Base-by-base conservation (phyloP, 83 land plant species). In the Diphasiastrum complanatum region DNA sequence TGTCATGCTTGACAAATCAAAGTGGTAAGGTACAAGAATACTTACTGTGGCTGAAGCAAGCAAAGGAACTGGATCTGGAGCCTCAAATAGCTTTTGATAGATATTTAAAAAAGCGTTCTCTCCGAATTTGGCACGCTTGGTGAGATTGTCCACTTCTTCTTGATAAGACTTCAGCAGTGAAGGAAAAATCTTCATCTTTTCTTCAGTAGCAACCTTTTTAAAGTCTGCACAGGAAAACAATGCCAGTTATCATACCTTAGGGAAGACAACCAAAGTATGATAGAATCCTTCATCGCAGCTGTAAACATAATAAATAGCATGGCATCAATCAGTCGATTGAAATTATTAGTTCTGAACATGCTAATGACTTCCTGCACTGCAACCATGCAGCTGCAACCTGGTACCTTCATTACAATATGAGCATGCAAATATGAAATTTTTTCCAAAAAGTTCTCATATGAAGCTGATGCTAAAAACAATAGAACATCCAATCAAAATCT, bases 91-190 rank as follows among this genome's bases (percentile, higher is more conserved):
- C 65, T 89, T 89, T 58, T 93, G 99, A 43, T 93, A 93, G 63
- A 93, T 88, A 63, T 82, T 89, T 36, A 89, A 78, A 72, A 93
- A 93, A 22, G 99, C 87, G 83, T 89, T 93, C 68, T 93, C 99
- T 41, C 96, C 96, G 85, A 81, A 93, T 61, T 93, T 93, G 40
- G 99, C 99, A 70, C 99, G 76, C 74, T 93, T 93, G 14, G 99
- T 93, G 31, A 93, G 82, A 71, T 93, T 93, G 69, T 93, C 99
- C 67, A 93, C 96, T 73, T 93, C 99, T 70, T 93, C 99, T 71
- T 93, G 99, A 60, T 85, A 93, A 36, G 86, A 83, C 76, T 83
- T 93, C 14, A 93, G 84, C 67, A 93, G 70, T 5, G 89, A 74
- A 40, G 85, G 81, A 66, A 93, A 89, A 65, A 80, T 54, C 43